Evolutionary conservation across 106 monocot species (phyloP), one percentile per base, ranked within the genome.

Genomic region (Platanthera guangdongensis): DNA sequence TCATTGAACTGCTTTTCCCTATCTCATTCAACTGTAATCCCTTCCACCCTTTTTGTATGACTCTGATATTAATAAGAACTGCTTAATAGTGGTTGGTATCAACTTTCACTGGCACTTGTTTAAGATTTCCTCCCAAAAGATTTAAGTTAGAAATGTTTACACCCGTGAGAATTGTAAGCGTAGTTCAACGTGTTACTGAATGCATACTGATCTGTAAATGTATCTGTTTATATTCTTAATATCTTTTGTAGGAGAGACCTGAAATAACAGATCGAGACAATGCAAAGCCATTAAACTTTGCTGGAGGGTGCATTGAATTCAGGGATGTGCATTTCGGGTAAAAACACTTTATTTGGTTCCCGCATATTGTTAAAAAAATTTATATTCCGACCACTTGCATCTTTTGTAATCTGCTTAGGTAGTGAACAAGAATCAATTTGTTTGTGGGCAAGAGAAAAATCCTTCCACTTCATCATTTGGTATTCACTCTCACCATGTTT

Each of bases 261-360:
- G 88, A 76, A 70, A 85, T 99, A 57, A 86, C 73, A 77, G 91
- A 99, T 81, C 74, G 77, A 57, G 65, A 78, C 57, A 75, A 88
- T 82, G 84, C 89, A 51, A 81, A 78, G 72, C 88, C 89, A 78
- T 77, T 99, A 68, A 67, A 82, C 67, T 90, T 94, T 11, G 75
- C 59, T 65, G 94, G 90, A 84, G 97, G 91, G 77, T 78, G 70
- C 73, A 94, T 99, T 81, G 82, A 91, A 83, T 94, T 92, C 73
- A 74, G 85, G 77, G 77, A 99, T 83, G 91, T 99, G 32, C 94
- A 99, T 77, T 99, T 99, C 51, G 94, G 97, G 97, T 99, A 84
- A 32, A n/a, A 25, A 32, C 32, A 11, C 30, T 30, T 65, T 65
- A 30, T 30, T 65, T 11, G 28, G 25, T 39, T 65, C 2, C 12